These are phyloP conservation scores for Skeletonema menzelii DNA, from an alignment of 108 stramenopile species.

Conservation along the genomic window DNA sequence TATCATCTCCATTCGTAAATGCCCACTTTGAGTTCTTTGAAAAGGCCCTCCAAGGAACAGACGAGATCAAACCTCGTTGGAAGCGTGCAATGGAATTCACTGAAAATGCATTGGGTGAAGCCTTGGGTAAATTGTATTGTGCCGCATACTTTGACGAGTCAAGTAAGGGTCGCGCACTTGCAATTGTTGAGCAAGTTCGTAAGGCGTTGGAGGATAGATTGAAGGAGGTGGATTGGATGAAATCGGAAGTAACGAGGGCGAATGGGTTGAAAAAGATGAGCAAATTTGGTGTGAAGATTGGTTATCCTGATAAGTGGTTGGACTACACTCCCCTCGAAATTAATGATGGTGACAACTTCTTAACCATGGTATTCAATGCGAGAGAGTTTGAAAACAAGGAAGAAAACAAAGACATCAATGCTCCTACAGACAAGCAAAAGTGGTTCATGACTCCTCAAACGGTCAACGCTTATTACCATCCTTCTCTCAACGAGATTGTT, in stretches of 20 bases:
- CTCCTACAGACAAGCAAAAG: slow-evolving; percentile 71
- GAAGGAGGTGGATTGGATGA: slow-evolving; percentile 90
- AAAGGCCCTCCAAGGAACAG: slow-evolving; percentile 61
- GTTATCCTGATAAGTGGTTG: slow-evolving; percentile 84
- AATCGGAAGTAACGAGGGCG: slow-evolving; percentile 60
- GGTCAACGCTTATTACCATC: slow-evolving; percentile 77
- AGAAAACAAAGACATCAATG: slow-evolving; percentile 80
- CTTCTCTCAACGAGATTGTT: slow-evolving; percentile 67
- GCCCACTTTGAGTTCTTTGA: slow-evolving; percentile 76
- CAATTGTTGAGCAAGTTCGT: slow-evolving; percentile 79
- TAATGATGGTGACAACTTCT: slow-evolving; percentile 47
- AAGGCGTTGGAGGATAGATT: slow-evolving; percentile 75
- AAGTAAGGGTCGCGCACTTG: slow-evolving; percentile 58
- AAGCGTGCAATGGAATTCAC: slow-evolving; percentile 80
- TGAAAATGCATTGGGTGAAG: slow-evolving; percentile 74
- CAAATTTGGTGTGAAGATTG: slow-evolving; percentile 80
- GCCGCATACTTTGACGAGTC: slow-evolving; percentile 70
- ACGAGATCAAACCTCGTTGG: slow-evolving; percentile 81
- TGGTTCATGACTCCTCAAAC: slow-evolving; percentile 92
- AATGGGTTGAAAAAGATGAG: slow-evolving; percentile 78
- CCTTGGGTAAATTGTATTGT: slow-evolving; percentile 79
- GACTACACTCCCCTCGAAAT: slow-evolving; percentile 58
- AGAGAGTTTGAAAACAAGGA: slow-evolving; percentile 56
- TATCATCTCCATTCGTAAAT: slow-evolving; percentile 57
- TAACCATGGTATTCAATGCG: slow-evolving; percentile 62